Conservation (phyloP, 257 asterid genomes). For the Solanum ahanhuiri region DNA sequence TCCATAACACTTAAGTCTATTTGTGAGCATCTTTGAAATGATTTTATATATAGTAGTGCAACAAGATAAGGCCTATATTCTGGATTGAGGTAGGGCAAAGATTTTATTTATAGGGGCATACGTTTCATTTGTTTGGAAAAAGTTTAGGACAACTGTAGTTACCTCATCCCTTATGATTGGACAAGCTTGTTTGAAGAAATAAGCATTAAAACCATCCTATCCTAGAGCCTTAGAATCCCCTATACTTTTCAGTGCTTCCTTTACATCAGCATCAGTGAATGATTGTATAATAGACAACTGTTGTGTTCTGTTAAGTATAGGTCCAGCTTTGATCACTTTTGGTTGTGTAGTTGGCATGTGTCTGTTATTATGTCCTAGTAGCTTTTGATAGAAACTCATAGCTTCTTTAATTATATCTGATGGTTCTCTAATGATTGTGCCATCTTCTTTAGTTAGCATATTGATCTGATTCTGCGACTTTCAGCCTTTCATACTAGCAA, state of each 20-base stretch:
- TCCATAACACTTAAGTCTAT: neutral
- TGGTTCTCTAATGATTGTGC: neutral
- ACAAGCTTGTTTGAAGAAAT: neutral
- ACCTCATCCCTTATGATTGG: neutral
- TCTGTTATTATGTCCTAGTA: neutral
- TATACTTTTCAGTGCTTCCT: neutral
- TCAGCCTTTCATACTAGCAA: neutral
- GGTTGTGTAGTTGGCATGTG: neutral
- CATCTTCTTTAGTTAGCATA: too few relatives aligned
- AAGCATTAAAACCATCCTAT: too few relatives aligned
- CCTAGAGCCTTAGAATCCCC: too few relatives aligned
- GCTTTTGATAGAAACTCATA: neutral
- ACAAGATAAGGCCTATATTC: too few relatives aligned
- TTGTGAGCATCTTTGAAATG: too few relatives aligned
- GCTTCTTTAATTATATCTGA: accelerated
- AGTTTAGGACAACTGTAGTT: too few relatives aligned
- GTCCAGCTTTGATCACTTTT: neutral
- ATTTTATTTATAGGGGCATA: too few relatives aligned
- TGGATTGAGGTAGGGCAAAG: too few relatives aligned
- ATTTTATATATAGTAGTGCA: too few relatives aligned
- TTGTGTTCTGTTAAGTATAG: too few relatives aligned
- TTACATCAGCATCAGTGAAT: too few relatives aligned
- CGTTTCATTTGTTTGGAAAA: neutral
- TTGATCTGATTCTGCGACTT: neutral
- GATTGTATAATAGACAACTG: too few relatives aligned